These are phyloP conservation scores for Penicillium canescens DNA, from an alignment of 495 filamentous ascomycete species.

Conservation along the genomic window DNA sequence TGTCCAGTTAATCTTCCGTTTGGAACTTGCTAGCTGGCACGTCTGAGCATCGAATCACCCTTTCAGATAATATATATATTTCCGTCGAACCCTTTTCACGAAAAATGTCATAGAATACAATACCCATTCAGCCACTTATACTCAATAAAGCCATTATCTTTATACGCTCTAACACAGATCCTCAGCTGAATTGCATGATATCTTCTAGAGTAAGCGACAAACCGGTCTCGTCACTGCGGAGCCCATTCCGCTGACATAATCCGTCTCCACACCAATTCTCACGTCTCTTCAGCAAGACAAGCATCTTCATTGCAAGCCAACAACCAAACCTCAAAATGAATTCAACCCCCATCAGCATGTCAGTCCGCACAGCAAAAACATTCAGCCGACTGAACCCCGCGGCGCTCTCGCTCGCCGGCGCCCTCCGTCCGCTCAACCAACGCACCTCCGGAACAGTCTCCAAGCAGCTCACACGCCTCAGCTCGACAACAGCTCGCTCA, in stretches of 20 bases:
- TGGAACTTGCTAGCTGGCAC: too few species aligned
- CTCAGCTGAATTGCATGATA: too few species aligned
- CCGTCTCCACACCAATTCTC: slow-evolving; percentile 5
- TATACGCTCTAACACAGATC: too few species aligned
- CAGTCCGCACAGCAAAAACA: slow-evolving; percentile 32
- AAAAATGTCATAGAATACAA: too few species aligned
- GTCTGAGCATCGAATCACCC: too few species aligned
- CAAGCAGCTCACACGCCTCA: slow-evolving; percentile 18
- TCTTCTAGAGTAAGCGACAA: too few species aligned
- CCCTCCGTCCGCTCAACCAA: slow-evolving; percentile 13
- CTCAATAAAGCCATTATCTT: too few species aligned
- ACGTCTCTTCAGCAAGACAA: slow-evolving; percentile 11
- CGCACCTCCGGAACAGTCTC: slow-evolving; percentile 12
- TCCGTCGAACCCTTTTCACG: too few species aligned
- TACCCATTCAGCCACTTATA: too few species aligned
- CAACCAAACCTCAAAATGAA: slow-evolving; percentile 18
- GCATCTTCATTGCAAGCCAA: slow-evolving; percentile 9
- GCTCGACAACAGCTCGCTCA: slow-evolving; percentile 18
- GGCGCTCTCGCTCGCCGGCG: slow-evolving; percentile 22
- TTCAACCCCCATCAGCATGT: slow-evolving; percentile 24
- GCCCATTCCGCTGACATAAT: slow-evolving; percentile 23
- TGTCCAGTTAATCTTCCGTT: too few species aligned
- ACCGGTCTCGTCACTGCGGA: too few species aligned
- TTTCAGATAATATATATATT: too few species aligned
- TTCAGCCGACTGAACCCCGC: slow-evolving; percentile 25